Evolutionary conservation across 148 eudicot genomes (phyloP).

Genomic region (Camellia granthamiana): DNA sequence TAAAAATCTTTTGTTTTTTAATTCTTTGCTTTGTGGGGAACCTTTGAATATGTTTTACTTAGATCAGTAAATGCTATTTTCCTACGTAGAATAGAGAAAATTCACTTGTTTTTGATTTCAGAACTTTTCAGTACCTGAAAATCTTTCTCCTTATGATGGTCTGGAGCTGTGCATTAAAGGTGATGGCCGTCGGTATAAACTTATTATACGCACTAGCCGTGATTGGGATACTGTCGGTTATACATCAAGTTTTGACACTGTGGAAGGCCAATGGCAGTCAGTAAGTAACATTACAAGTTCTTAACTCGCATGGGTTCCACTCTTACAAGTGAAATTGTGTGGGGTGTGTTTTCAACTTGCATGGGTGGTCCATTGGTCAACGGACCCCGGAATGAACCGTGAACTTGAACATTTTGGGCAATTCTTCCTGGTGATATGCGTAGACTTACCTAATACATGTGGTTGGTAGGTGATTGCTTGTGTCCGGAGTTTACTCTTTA

Average conservation of each 20-base stretch:
- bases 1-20: background rate
- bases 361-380: too few relatives aligned
- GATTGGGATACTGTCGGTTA: conserved; percentile 99
- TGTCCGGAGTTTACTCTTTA: too few relatives aligned
- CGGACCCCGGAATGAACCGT: too few relatives aligned
- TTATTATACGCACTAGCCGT: conserved; percentile 82
- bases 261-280: conserved; percentile 95
- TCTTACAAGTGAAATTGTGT: background rate
- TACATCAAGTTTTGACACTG: conserved; percentile 79
- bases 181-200: conserved; percentile 84
- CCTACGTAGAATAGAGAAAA: background rate
- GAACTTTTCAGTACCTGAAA: conserved; percentile 84
- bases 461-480: too few relatives aligned
- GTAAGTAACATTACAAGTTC: conserved; percentile 40
- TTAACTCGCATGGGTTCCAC: too few relatives aligned
- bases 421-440: too few relatives aligned
- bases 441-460: too few relatives aligned
- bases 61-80: background rate
- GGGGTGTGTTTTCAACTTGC: too few relatives aligned
- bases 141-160: conserved; percentile 94
- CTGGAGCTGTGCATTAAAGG: conserved; percentile 84
- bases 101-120: conserved; percentile 29
- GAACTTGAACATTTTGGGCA: too few relatives aligned
- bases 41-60: background rate
- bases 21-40: background rate